These are phyloP conservation scores for Colletotrichum sp. DNA, from an alignment of 2,329 filamentous ascomycete genomes.

Conservation along the genomic window DNA sequence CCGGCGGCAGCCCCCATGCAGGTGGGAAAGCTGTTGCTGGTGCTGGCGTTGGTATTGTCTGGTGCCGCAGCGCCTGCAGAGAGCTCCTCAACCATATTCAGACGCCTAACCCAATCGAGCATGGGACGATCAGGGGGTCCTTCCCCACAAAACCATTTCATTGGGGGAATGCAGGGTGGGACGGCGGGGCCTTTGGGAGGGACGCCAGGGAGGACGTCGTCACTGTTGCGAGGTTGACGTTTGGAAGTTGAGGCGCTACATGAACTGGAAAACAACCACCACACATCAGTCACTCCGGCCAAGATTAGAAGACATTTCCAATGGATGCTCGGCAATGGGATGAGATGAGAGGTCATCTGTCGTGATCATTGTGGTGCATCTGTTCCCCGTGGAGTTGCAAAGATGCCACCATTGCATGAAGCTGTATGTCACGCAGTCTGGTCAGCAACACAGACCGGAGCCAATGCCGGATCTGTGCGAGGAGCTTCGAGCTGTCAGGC, in stretches of 20 bases:
- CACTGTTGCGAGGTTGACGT: slow-evolving; percentile 15
- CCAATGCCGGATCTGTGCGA: slow-evolving; percentile 4
- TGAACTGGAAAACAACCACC: background rate
- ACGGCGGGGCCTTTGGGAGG: slow-evolving; percentile 10
- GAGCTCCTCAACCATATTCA: slow-evolving; percentile 50
- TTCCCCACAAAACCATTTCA: slow-evolving; percentile 31
- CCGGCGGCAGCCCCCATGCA: slow-evolving; percentile 11
- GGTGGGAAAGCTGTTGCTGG: slow-evolving; percentile 13
- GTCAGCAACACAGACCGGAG: background rate
- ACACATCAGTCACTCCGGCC: background rate
- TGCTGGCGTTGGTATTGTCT: slow-evolving; percentile 22
- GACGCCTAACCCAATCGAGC: slow-evolving; percentile 33
- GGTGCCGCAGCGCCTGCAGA: slow-evolving; percentile 28
- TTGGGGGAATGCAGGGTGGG: slow-evolving; percentile 22
- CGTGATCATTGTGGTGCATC: background rate
- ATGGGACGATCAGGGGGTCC: slow-evolving; percentile 22
- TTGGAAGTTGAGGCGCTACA: background rate
- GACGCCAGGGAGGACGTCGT: slow-evolving; percentile 13
- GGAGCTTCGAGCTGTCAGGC: background rate
- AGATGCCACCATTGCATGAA: slow-evolving; percentile 3
- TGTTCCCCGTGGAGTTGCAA: background rate
- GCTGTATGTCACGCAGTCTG: background rate
- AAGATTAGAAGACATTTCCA: background rate
- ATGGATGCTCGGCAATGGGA: background rate
- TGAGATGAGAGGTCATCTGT: background rate